Base-by-base conservation (phyloP, 2,329 filamentous ascomycete genomes). In the Drechslerella stenobrocha region DNA sequence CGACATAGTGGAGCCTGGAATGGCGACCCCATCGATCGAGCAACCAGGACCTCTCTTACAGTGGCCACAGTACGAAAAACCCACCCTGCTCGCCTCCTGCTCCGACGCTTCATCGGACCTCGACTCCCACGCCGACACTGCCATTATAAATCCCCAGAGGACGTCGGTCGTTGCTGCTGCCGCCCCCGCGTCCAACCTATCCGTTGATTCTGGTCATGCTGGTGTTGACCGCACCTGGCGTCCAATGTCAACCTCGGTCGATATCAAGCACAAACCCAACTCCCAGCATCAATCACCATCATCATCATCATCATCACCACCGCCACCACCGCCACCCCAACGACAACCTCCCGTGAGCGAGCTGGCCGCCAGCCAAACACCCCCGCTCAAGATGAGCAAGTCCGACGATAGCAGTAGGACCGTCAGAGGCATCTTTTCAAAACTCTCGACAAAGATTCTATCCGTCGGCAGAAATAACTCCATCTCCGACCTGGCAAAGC, bases 21-120 rank as follows among this genome's bases (percentile, higher is more conserved):
- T 67, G 63, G 55, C 63, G 57, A 60, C 55, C 47, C 44, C 60
- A 44, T 50, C 55, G 63, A 67, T 67, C 63, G 63, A 67, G 53
- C 56, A 60, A 55, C 55, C 50, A 34, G 61, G 61, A 26, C 45
- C 42, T 50, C 34, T 53, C 48, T 53, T 67, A 59, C 61, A 53
- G 48, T 55, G 55, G 55, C 55, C 55, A 51, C 34, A 56, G 35
- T 45, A 58, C 35, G 51, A 67, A 46, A 58, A 46, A 46, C 52
- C 37, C 37, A 55, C 30, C 20, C 13, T 32, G 28, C 42, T 34
- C 45, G 47, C 47, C 46, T 37, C 44, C 20, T 48, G 8, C 23
- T 50, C 48, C n/a, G 18, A 32, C 22, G 24, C 51, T 55, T 8
- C 28, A 23, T 59, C 53, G 45, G 58, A 63, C 30, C 32, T 55